Evolutionary conservation across 148 eudicot species (phyloP), one percentile per base, ranked within the genome.

Genomic region (Chenopodium suecicum): DNA sequence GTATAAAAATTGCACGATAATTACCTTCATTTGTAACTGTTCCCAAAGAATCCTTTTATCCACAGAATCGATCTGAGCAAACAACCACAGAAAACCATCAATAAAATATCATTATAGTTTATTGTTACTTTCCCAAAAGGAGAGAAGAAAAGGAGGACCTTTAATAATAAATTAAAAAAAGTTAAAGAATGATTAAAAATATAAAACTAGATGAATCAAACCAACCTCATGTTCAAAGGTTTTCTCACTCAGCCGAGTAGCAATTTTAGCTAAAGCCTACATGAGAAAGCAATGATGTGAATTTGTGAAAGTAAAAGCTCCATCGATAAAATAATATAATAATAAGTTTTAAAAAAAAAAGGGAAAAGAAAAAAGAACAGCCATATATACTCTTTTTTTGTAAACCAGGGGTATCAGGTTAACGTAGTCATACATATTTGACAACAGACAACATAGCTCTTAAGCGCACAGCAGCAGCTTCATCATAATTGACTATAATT

Each of bases 31-130:
- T 65, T 88, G 88, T 75, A 92, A 88, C 46, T 92, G 91, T 78
- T 92, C 95, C 81, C 90, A 89, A 78, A 92, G 92, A 72, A 90
- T 88, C 82, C 88, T 88, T 80, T 87, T 88, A 75, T 92, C 93
- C 58, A 90, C 92, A 78, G 92, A 75, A 81, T 86, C 89, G 72
- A 92, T 85, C 96, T 92, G 77, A 71, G 75, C 79, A 37, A 48
- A 37, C 44, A 75, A 29, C 37, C 32, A 75, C 63, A 75, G 67
- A 0, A 67, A 65, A 70, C 47, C 12, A 41, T 66, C 3, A 80
- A 73, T 47, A 29, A 19, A 63, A 2, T 62, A 64, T 70, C 74
- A 81, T 4, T 3, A n/a, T 12, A 2, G 41, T 64, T 74, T 17
- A 73, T 47, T 13, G 1, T 13, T 23, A 19, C 46, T 20, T 20